Conservation (phyloP, 257 asterid species). For the Haberlea rhodopensis region DNA sequence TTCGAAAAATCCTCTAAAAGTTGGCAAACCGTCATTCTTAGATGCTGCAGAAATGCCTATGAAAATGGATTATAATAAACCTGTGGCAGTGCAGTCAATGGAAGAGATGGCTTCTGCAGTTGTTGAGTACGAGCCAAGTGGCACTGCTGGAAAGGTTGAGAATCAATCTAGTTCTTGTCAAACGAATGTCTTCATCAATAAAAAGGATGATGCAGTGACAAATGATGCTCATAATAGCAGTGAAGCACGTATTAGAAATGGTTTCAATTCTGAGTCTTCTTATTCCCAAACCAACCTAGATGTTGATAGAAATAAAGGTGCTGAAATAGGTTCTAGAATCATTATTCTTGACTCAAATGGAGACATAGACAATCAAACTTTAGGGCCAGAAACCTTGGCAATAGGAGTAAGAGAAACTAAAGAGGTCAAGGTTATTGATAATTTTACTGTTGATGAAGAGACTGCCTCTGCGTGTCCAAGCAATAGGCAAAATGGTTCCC, state of each 20-base stretch:
- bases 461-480: slow-evolving; percentile 36
- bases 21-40: slow-evolving; percentile 31
- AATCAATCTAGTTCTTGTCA: slow-evolving; percentile 45
- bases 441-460: slow-evolving; percentile 31
- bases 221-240: slow-evolving; percentile 35
- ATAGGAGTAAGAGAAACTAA: slow-evolving; percentile 40
- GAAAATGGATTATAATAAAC: slow-evolving; percentile 37
- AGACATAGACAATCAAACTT: slow-evolving; percentile 33
- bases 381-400: slow-evolving; percentile 34
- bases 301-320: slow-evolving; percentile 43
- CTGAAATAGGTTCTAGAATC: slow-evolving; percentile 34
- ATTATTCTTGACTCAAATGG: slow-evolving; percentile 44
- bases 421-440: slow-evolving; percentile 39
- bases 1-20: slow-evolving; percentile 34
- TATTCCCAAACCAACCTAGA: slow-evolving; percentile 38
- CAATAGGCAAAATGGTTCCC: slow-evolving; percentile 38
- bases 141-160: slow-evolving; percentile 34
- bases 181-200: slow-evolving; percentile 46
- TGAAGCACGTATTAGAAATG: slow-evolving; percentile 39
- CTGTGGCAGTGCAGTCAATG: slow-evolving; percentile 34
- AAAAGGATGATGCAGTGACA: slow-evolving; percentile 29
- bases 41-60: slow-evolving; percentile 34
- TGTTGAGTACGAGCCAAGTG: slow-evolving; percentile 36
- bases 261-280: slow-evolving; percentile 53
- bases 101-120: slow-evolving; percentile 41